Evolutionary conservation across 2,329 filamentous ascomycete genomes (phyloP).

Genomic region (Sordariomycetes sp.): DNA sequence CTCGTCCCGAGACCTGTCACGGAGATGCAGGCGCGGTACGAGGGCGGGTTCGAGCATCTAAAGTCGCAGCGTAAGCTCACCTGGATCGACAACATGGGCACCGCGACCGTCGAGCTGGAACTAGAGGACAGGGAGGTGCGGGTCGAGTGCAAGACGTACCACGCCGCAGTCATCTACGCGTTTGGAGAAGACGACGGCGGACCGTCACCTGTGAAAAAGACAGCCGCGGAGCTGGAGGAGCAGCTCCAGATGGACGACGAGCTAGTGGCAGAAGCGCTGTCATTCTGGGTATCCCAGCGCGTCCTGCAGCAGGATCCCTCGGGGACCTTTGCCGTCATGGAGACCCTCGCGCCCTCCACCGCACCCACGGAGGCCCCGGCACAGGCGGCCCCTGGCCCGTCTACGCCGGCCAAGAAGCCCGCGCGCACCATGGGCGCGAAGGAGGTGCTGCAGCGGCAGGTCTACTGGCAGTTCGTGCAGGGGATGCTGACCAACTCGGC

Average conservation of each 20-base stretch:
- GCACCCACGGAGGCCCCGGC: conserved; percentile 16
- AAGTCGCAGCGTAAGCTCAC: conserved; percentile 78
- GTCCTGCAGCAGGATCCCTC: conserved; percentile 45
- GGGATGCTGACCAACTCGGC: conserved; percentile 92
- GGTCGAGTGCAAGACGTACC: conserved; percentile 67
- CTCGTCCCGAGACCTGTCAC: conserved; percentile 44
- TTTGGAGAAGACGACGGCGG: conserved; percentile 30
- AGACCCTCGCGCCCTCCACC: conserved; percentile 35
- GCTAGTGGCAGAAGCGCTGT: conserved; percentile 53
- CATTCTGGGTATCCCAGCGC: conserved; percentile 57
- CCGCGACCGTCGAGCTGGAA: conserved; percentile 68
- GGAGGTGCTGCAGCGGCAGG: conserved; percentile 41
- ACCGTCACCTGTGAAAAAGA: conserved; percentile 19
- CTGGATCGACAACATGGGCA: conserved; percentile 75
- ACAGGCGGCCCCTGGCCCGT: conserved; percentile 9
- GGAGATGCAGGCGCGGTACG: conserved; percentile 56
- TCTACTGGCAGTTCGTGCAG: conserved; percentile 87
- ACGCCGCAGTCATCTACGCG: conserved; percentile 76
- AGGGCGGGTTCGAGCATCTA: conserved; percentile 60
- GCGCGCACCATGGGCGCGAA: conserved; percentile 27
- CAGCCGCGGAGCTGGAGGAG: conserved; percentile 33
- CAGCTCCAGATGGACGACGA: conserved; percentile 60
- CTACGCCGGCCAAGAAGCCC: conserved; percentile 5
- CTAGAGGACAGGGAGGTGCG: conserved; percentile 65
- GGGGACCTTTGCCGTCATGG: conserved; percentile 54